These are phyloP conservation scores for Lentinula sp. DNA, from an alignment of 768 basidiomycete genomes.

Conservation along the genomic window DNA sequence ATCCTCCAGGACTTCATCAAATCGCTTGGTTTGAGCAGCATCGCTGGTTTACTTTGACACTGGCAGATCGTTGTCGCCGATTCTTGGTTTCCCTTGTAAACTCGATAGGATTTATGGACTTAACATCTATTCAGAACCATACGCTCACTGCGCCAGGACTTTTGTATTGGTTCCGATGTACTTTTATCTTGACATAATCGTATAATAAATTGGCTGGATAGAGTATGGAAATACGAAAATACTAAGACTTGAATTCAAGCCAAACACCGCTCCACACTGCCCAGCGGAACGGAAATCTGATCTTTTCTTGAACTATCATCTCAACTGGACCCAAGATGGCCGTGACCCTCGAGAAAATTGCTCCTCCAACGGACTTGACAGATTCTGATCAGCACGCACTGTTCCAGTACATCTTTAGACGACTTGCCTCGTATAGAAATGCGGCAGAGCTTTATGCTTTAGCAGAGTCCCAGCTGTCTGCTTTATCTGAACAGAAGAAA, in stretches of 20 bases:
- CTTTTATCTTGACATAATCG: background rate
- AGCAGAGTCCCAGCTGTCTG: conserved; percentile 24
- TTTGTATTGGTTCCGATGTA: background rate
- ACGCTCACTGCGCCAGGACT: background rate
- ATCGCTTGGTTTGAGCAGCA: background rate
- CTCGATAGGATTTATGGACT: background rate
- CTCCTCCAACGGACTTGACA: conserved; percentile 33
- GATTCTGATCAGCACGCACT: conserved; percentile 26
- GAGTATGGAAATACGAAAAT: background rate
- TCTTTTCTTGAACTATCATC: background rate
- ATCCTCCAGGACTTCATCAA: background rate
- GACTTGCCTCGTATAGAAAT: conserved; percentile 41
- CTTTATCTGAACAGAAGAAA: conserved; percentile 11
- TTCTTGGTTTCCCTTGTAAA: background rate
- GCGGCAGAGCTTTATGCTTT: conserved; percentile 31
- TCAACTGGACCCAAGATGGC: background rate
- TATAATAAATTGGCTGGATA: background rate
- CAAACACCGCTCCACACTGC: too few relatives aligned
- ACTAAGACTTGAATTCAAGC: too few relatives aligned
- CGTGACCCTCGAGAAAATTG: conserved; percentile 8
- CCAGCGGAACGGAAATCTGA: background rate
- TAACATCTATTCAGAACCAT: background rate
- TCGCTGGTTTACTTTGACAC: background rate
- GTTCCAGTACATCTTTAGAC: conserved; percentile 36
- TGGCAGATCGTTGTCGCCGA: background rate